Evolutionary conservation across 768 basidiomycete species (phyloP).

Genomic region (Cyclocybe cylindracea): DNA sequence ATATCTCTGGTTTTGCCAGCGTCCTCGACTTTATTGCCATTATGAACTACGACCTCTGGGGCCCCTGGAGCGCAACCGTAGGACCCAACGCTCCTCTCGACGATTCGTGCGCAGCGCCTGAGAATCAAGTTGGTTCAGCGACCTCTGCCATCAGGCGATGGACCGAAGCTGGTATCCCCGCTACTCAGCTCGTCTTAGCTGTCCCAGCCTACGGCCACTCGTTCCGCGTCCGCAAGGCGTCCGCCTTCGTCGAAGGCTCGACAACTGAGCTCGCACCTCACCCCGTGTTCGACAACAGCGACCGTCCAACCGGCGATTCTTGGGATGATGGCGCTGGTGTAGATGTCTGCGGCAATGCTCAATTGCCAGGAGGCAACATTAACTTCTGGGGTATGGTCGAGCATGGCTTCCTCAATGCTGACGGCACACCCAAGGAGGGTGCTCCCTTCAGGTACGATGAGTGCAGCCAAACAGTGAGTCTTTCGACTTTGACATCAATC

Average conservation of each 20-base stretch:
- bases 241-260: constrained; percentile 45
- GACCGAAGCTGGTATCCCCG: constrained; percentile 77
- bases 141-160: constrained; percentile 70
- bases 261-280: constrained; percentile 42
- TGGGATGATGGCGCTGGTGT: constrained; percentile 57
- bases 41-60: constrained; percentile 78
- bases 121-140: constrained; percentile 72
- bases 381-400: constrained; percentile 69
- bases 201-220: constrained; percentile 85
- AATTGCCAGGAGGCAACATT: constrained; percentile 51
- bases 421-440: constrained; percentile 48
- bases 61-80: constrained; percentile 59
- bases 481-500: background rate
- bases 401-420: constrained; percentile 50
- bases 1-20: constrained; percentile 73
- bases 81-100: constrained; percentile 92
- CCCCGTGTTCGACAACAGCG: constrained; percentile 52
- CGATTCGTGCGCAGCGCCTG: constrained; percentile 67
- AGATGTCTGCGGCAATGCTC: constrained; percentile 59
- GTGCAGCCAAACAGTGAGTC: constrained; percentile 73
- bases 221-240: constrained; percentile 49
- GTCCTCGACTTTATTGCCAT: constrained; percentile 56
- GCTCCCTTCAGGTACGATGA: constrained; percentile 58
- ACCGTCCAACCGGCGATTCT: constrained; percentile 57
- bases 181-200: constrained; percentile 70